phyloP scores from a whole-genome alignment of 1,139 yeast genomes.

The Debaryomyces fabryi region DNA sequence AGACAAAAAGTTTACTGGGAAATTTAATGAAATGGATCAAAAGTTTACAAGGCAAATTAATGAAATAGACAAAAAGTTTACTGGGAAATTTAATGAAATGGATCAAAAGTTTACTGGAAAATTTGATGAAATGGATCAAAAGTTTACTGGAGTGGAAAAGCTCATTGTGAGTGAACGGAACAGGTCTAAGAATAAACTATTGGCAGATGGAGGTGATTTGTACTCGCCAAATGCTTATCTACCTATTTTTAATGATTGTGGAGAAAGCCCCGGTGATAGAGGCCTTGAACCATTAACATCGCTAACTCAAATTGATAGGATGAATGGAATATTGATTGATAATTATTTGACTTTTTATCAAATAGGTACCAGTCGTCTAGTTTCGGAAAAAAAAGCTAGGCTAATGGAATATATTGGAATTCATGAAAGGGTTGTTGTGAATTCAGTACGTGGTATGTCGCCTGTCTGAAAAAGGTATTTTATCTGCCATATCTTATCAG shows the following conservation, averaged over 20 bases:
- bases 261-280: background rate
- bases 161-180: background rate
- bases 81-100: background rate
- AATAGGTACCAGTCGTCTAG: background rate
- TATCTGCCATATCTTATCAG: background rate
- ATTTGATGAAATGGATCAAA: background rate
- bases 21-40: no score
- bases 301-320: constrained; percentile 3
- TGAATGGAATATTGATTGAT: constrained; percentile 1
- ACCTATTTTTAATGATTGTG: constrained; percentile 4
- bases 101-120: no score
- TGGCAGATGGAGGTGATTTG: constrained; percentile 25
- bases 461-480: background rate
- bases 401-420: background rate
- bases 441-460: background rate
- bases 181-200: constrained; percentile 16
- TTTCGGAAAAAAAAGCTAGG: background rate
- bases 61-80: no score
- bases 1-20: background rate
- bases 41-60: no score
- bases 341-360: background rate
- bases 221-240: background rate
- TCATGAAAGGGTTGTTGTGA: background rate
- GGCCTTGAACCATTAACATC: constrained; percentile 1
- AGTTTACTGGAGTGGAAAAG: background rate